These are phyloP conservation scores for Pholiota microspora DNA, from an alignment of 768 basidiomycete genomes.

Conservation along the genomic window DNA sequence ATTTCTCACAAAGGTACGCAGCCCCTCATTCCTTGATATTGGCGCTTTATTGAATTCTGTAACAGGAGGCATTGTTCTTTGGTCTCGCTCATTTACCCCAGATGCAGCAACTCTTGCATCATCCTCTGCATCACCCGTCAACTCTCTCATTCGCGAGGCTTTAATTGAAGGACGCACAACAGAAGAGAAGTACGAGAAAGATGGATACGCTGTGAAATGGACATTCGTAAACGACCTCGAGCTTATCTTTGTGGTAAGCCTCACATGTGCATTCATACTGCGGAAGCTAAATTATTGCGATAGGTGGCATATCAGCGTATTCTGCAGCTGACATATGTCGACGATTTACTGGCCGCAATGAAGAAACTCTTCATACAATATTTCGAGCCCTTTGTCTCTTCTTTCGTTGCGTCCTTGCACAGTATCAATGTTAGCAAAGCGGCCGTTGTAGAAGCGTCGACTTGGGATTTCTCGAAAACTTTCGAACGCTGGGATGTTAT, in stretches of 20 bases:
- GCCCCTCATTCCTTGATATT: neutral
- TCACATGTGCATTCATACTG: constrained; percentile 1
- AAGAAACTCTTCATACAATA: constrained; percentile 85
- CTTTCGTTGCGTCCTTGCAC: constrained; percentile 83
- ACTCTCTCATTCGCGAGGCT: constrained; percentile 85
- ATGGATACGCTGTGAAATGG: constrained; percentile 94
- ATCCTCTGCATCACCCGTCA: constrained; percentile 79
- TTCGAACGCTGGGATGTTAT: constrained; percentile 80
- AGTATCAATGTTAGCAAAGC: constrained; percentile 49
- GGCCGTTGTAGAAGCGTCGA: constrained; percentile 32
- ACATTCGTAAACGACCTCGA: constrained; percentile 94
- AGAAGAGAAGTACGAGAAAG: constrained; percentile 87
- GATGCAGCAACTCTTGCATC: constrained; percentile 67
- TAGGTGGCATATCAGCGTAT: constrained; percentile 97
- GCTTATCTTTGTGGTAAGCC: constrained; percentile 90
- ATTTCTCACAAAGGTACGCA: constrained; percentile 86
- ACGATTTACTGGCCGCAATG: constrained; percentile 78
- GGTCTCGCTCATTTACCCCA: constrained; percentile 94
- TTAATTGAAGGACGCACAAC: constrained; percentile 86
- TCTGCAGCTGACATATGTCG: constrained; percentile 90
- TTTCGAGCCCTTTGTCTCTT: constrained; percentile 79
- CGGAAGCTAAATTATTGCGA: constrained; percentile 6
- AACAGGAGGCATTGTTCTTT: constrained; percentile 93
- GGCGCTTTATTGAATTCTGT: constrained; percentile 14
- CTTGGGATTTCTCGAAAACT: constrained; percentile 70